phyloP scores from a whole-genome alignment of 176 grass and related monocot species.

The Avena atlantica region DNA sequence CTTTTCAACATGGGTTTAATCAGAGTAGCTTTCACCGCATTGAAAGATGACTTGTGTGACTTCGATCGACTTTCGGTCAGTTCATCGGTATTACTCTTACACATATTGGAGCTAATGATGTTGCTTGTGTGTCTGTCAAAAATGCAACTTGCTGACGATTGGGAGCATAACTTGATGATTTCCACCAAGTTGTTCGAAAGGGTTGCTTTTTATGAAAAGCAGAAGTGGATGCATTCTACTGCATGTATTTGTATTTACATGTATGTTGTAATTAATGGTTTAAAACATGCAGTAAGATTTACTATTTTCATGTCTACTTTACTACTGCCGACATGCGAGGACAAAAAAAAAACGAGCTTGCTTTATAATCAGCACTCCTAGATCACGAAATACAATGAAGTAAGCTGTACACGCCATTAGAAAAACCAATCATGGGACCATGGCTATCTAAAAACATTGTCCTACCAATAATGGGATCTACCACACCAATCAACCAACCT shows the following conservation, averaged over 20 bases:
- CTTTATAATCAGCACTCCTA: too few species aligned
- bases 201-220: background rate
- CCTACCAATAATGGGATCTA: background rate
- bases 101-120: background rate
- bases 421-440: background rate
- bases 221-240: background rate
- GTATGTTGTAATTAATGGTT: background rate
- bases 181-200: background rate
- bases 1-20: constrained; percentile 45
- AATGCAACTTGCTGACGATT: background rate
- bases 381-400: background rate
- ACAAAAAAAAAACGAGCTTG: too few species aligned
- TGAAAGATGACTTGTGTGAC: constrained; percentile 14
- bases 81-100: background rate
- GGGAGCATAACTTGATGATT: background rate
- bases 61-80: background rate
- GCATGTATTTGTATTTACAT: background rate
- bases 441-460: background rate
- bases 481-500: background rate
- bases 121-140: background rate
- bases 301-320: too few species aligned
- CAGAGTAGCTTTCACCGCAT: constrained; percentile 13
- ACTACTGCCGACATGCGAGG: too few species aligned
- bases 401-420: background rate
- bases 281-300: too few species aligned